Conservation (phyloP, 2,329 filamentous ascomycete genomes). For the Sporothrix dimorphospora region DNA sequence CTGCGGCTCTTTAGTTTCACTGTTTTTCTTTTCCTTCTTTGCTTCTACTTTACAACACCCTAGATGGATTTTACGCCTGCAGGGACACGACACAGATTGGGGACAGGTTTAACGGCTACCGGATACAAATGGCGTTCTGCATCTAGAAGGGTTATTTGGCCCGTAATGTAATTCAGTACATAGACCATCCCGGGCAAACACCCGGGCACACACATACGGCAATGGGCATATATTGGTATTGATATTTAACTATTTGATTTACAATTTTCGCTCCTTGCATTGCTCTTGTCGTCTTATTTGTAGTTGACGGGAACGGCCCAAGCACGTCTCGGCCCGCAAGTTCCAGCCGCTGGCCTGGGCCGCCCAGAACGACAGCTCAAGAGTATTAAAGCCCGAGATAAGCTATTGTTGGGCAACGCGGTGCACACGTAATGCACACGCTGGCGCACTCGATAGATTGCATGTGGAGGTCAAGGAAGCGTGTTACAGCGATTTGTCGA, state of each 20-base stretch:
- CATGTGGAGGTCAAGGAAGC: not conserved
- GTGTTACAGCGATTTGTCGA: too few relatives aligned
- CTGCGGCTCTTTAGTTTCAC: not conserved
- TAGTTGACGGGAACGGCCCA: not conserved
- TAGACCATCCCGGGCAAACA: not conserved
- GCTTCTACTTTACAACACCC: not conserved
- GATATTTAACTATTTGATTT: not conserved
- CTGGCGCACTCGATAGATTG: not conserved
- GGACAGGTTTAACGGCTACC: not conserved
- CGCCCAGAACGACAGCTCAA: not conserved
- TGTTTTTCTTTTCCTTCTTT: not conserved
- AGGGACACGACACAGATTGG: not conserved
- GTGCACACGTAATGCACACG: not conserved
- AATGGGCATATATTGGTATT: conserved; percentile 17
- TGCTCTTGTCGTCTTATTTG: not conserved
- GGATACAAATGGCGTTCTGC: conserved; percentile 15
- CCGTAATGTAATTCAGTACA: conserved; percentile 17
- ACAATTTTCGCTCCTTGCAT: not conserved
- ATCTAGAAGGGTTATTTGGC: conserved; percentile 9
- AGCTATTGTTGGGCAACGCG: not conserved
- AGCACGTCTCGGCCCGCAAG: not conserved
- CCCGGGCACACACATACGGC: conserved; percentile 2
- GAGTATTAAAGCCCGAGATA: too few relatives aligned
- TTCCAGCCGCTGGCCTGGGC: not conserved
- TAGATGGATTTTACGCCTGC: not conserved